Conservation (phyloP, 2,329 filamentous ascomycete species). For the Apiospora hydei region DNA sequence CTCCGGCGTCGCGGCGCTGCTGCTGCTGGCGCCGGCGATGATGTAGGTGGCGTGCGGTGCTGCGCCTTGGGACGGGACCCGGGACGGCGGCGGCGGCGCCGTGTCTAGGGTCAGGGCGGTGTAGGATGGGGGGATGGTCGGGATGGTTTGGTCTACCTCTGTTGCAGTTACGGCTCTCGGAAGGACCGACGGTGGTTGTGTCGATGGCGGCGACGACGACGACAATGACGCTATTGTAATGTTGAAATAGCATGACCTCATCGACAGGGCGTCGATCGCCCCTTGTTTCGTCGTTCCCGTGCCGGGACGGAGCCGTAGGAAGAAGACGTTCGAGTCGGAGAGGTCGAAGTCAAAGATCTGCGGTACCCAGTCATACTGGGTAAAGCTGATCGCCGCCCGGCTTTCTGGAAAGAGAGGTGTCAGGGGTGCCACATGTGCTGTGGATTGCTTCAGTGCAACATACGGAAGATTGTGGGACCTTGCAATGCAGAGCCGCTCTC, state of each 20-base stretch:
- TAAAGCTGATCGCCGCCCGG: not conserved
- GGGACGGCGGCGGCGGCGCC: not conserved
- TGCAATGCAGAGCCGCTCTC: not conserved
- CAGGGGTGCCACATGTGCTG: not conserved
- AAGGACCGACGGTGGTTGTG: not conserved
- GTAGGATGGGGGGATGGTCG: not conserved
- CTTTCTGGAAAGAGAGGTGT: not conserved
- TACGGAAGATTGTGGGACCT: slow-evolving; percentile 20
- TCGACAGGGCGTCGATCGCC: not conserved
- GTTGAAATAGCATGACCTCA: not conserved
- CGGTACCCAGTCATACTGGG: slow-evolving; percentile 21
- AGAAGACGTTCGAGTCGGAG: slow-evolving; percentile 11
- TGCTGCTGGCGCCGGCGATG: not conserved
- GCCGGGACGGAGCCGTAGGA: not conserved
- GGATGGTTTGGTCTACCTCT: not conserved
- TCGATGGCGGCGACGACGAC: not conserved
- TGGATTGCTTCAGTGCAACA: not conserved
- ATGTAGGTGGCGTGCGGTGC: not conserved
- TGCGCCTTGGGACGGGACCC: not conserved
- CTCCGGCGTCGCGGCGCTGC: not conserved
- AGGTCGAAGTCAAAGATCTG: slow-evolving; percentile 12
- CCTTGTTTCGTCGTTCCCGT: not conserved
- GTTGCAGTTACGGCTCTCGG: not conserved
- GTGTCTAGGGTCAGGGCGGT: not conserved
- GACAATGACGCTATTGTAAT: not conserved